phyloP scores from a whole-genome alignment of 495 filamentous ascomycete species.

The Penicillium argentinense region DNA sequence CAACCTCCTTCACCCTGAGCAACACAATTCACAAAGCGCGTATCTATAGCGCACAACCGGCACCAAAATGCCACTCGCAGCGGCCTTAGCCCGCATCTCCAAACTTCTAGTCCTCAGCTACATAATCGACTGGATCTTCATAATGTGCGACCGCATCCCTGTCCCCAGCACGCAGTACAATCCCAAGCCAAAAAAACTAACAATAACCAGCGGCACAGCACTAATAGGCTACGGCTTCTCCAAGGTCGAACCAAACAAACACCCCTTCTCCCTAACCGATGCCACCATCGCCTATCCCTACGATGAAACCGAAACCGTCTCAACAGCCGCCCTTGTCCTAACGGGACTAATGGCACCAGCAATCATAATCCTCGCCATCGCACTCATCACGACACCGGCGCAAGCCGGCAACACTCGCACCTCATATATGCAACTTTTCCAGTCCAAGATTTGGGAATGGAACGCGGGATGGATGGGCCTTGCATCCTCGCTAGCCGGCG shows the following conservation, averaged over 20 bases:
- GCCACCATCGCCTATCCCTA: conserved; percentile 59
- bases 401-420: conserved; percentile 18
- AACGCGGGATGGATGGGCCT: conserved; percentile 66
- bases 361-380: conserved; percentile 47
- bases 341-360: conserved; percentile 54
- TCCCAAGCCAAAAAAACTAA: conserved; percentile 1
- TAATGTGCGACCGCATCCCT: conserved; percentile 38
- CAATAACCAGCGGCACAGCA: conserved; percentile 37
- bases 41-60: neutral
- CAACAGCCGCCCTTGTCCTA: conserved; percentile 47
- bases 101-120: conserved; percentile 49
- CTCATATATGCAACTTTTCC: conserved; percentile 29
- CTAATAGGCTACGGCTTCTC: conserved; percentile 48
- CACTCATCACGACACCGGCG: conserved; percentile 48
- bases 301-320: conserved; percentile 53
- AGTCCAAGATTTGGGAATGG: conserved; percentile 56
- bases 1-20: no score
- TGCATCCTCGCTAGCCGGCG: conserved; percentile 52
- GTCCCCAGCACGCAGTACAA: neutral
- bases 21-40: neutral
- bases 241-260: conserved; percentile 38
- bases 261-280: conserved; percentile 53
- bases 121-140: conserved; percentile 54
- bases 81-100: conserved; percentile 23
- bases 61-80: conserved; percentile 4